Evolutionary conservation across 1,284 basidiomycete genomes (phyloP), one percentile per base, ranked within the genome.

Genomic region (Melampsora americana): DNA sequence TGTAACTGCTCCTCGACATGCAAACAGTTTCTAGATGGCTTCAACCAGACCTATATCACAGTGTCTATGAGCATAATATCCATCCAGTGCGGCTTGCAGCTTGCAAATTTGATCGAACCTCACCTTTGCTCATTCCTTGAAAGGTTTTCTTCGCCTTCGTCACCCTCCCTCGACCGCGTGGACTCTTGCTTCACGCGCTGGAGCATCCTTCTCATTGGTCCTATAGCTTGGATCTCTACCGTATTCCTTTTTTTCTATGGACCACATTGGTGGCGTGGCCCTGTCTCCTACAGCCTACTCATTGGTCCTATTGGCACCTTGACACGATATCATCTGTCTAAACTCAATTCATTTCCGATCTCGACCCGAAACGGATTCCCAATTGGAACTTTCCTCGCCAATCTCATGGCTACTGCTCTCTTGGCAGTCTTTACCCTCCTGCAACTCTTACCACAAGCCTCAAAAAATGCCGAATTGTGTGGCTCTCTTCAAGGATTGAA

Each of bases 221-320:
- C 78, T 3, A 35, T 79, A 7, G 79, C 81, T 61, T 86, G 86
- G 81, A 80, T 83, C 44, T 82, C 83, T n/a, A 81, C 89, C 16
- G 87, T 92, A 71, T 87, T 92, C 59, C 85, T 90, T 11, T 96
- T 93, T 84, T 92, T 91, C 81, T 85, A 88, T 64, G 86, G 91
- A 66, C 86, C 92, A 6, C 81, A 85, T n/a, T 81, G 83, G 32
- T 92, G 88, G 84, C 91, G 93, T 32, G 89, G 90, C 77, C 86
- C 90, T 81, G 92, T 89, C 14, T 92, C 92, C 18, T 91, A 95
- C 71, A 89, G 93, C n/a, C 86, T 99, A 42, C 84, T 98, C 26
- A 92, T 98, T 82, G 89, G 90, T 20, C 96, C 91, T 78, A 92
- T 93, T 2, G 96, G 95, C 39, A 88, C 93, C 0, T 86, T 97